phyloP scores from a whole-genome alignment of 2,329 filamentous ascomycete species.

The Leptographium lundbergii region DNA sequence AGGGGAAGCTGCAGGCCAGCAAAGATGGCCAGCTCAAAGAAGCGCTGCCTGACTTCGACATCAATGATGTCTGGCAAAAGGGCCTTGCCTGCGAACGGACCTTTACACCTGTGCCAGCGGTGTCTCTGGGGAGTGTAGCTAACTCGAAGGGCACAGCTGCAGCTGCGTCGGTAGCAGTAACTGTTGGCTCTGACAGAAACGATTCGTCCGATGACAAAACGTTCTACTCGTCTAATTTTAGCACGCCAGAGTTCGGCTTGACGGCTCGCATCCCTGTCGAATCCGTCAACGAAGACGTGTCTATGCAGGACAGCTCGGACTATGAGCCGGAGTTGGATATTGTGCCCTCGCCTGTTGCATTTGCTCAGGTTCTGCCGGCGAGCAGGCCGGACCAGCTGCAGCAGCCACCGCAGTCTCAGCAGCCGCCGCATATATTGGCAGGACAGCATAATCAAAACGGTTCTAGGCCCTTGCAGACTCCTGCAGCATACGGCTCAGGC shows the following conservation, averaged over 20 bases:
- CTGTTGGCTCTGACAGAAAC: slow-evolving; percentile 30
- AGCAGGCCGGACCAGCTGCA: neutral
- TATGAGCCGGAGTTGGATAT: slow-evolving; percentile 20
- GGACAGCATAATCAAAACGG: neutral
- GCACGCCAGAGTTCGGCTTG: slow-evolving; percentile 51
- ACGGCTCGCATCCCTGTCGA: slow-evolving; percentile 35
- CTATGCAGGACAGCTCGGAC: slow-evolving; percentile 24
- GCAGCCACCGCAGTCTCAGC: neutral
- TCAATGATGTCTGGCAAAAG: slow-evolving; percentile 59
- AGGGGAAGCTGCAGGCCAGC: slow-evolving; percentile 46
- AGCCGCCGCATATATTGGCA: neutral
- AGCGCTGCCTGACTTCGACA: slow-evolving; percentile 51
- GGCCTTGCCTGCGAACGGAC: slow-evolving; percentile 61
- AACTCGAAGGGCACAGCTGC: neutral
- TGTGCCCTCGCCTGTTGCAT: slow-evolving; percentile 2
- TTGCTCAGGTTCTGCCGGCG: neutral
- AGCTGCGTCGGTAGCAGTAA: neutral
- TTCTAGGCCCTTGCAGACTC: neutral
- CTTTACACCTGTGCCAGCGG: slow-evolving; percentile 37
- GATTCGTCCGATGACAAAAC: slow-evolving; percentile 89
- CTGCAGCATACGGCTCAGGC: neutral
- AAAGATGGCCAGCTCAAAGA: slow-evolving; percentile 33
- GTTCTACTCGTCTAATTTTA: slow-evolving; percentile 90
- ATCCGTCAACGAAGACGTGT: slow-evolving; percentile 23
- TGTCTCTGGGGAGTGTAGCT: neutral